These are phyloP conservation scores for Diaporthe vaccinii DNA, from an alignment of 2,329 filamentous ascomycete species.

Conservation along the genomic window DNA sequence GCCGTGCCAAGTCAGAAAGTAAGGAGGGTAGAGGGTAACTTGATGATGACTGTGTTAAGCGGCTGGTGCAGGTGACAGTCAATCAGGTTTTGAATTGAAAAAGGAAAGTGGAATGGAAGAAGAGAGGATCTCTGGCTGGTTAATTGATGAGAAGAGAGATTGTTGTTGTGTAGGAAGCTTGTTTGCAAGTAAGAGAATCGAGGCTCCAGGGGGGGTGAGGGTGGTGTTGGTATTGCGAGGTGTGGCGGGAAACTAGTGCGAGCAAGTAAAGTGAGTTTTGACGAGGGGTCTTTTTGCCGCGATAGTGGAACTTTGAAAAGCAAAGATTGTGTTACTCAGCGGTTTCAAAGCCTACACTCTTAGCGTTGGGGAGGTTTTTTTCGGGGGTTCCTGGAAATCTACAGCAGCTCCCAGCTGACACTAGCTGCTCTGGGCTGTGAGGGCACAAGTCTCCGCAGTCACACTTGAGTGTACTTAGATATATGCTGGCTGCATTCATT, in stretches of 20 bases:
- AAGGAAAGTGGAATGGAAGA: background rate
- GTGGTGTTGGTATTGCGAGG: background rate
- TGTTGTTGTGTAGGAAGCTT: conserved; percentile 16
- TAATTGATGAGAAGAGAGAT: conserved; percentile 4
- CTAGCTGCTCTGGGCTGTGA: background rate
- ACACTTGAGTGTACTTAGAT: background rate
- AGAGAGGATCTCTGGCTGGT: background rate
- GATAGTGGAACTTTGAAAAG: conserved; percentile 37
- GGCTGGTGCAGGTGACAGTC: background rate
- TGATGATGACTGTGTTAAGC: background rate
- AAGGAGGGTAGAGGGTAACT: background rate
- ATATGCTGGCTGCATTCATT: background rate
- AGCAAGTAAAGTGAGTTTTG: conserved; percentile 23
- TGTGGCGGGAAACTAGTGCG: background rate
- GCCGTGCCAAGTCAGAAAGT: conserved; percentile 7
- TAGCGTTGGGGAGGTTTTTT: conserved; percentile 8
- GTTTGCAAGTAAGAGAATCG: background rate
- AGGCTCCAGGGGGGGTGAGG: background rate
- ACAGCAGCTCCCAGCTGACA: background rate
- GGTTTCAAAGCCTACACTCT: conserved; percentile 12
- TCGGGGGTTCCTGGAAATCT: background rate
- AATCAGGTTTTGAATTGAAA: background rate
- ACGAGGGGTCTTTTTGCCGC: conserved; percentile 25
- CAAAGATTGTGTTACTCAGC: conserved; percentile 36
- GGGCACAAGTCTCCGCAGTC: background rate